Evolutionary conservation across 2,329 filamentous ascomycete genomes (phyloP).

Genomic region (Botrytis tulipae): DNA sequence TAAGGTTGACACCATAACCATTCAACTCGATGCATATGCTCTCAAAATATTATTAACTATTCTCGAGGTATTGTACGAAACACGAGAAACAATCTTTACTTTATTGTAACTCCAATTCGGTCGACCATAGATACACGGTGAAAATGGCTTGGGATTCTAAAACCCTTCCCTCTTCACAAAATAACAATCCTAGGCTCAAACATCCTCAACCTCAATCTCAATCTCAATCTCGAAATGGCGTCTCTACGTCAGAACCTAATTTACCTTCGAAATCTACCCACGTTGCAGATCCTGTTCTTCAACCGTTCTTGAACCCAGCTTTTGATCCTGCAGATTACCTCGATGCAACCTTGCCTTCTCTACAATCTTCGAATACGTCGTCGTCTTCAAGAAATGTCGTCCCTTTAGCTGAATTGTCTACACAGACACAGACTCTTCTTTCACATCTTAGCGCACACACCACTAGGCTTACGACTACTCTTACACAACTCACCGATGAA

Average conservation of each 20-base stretch:
- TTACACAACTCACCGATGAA: slow-evolving; percentile 91
- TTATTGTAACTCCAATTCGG: neutral
- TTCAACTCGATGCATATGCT: neutral
- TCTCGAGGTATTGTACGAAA: neutral
- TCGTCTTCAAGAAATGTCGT: slow-evolving; percentile 40
- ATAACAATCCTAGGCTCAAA: slow-evolving; percentile 28
- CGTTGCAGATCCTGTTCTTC: slow-evolving; percentile 68
- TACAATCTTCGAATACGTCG: slow-evolving; percentile 45
- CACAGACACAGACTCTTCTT: slow-evolving; percentile 78
- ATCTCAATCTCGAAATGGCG: slow-evolving; percentile 21
- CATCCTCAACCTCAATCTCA: neutral
- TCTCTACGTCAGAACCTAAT: slow-evolving; percentile 9
- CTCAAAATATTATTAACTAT: neutral
- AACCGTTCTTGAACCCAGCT: slow-evolving; percentile 69
- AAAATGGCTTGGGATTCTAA: slow-evolving; percentile 38
- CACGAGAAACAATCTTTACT: neutral
- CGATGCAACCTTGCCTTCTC: slow-evolving; percentile 71
- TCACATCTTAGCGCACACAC: slow-evolving; percentile 88
- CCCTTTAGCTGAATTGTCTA: slow-evolving; percentile 72
- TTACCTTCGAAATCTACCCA: slow-evolving; percentile 50
- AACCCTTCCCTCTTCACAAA: slow-evolving; percentile 30
- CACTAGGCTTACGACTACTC: slow-evolving; percentile 71
- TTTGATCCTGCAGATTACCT: slow-evolving; percentile 87
- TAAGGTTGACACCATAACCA: neutral
- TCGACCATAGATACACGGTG: neutral